phyloP scores from a whole-genome alignment of 495 filamentous ascomycete genomes.

The Echria macrotheca region DNA sequence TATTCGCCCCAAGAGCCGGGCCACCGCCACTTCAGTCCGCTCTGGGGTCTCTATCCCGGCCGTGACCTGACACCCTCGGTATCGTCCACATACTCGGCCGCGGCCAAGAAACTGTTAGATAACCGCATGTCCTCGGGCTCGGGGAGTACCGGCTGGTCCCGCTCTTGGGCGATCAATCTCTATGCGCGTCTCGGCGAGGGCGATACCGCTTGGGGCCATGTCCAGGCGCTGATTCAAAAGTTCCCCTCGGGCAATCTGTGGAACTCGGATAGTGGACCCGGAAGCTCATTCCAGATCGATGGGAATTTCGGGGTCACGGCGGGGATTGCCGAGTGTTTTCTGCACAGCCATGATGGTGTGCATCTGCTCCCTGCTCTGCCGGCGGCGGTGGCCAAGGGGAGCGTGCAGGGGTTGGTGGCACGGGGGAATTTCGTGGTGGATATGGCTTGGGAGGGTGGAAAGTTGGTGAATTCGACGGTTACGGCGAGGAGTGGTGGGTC shows the following conservation, averaged over 20 bases:
- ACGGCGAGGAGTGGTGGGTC: not conserved
- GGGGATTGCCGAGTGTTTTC: slow-evolving; percentile 45
- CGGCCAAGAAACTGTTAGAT: slow-evolving; percentile 28
- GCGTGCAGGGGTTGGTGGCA: not conserved
- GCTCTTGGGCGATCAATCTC: slow-evolving; percentile 46
- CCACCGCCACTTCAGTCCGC: slow-evolving; percentile 46
- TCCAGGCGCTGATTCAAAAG: slow-evolving; percentile 32
- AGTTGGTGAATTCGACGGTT: not conserved
- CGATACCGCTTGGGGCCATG: slow-evolving; percentile 31
- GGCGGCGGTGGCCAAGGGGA: not conserved
- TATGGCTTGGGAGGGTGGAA: not conserved
- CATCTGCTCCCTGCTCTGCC: slow-evolving; percentile 36
- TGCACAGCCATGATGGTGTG: slow-evolving; percentile 42
- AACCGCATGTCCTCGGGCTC: slow-evolving; percentile 26
- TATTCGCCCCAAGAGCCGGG: slow-evolving; percentile 43
- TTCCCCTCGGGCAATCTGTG: slow-evolving; percentile 39
- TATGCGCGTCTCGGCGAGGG: slow-evolving; percentile 36
- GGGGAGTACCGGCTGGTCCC: slow-evolving; percentile 46
- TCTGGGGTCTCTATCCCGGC: slow-evolving; percentile 39
- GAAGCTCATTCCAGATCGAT: slow-evolving; percentile 38
- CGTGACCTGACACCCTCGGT: slow-evolving; percentile 9
- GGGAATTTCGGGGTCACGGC: slow-evolving; percentile 48
- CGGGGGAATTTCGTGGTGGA: slow-evolving; percentile 3
- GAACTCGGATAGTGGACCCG: slow-evolving; percentile 29
- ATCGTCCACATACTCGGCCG: slow-evolving; percentile 13